Percentiles rank a stretch among this genome's conserved stretches.
These are phyloP conservation scores for Talaromyces albobiverticillius DNA, from an alignment of 2,329 filamentous ascomycete species.

Conservation along the genomic window DNA sequence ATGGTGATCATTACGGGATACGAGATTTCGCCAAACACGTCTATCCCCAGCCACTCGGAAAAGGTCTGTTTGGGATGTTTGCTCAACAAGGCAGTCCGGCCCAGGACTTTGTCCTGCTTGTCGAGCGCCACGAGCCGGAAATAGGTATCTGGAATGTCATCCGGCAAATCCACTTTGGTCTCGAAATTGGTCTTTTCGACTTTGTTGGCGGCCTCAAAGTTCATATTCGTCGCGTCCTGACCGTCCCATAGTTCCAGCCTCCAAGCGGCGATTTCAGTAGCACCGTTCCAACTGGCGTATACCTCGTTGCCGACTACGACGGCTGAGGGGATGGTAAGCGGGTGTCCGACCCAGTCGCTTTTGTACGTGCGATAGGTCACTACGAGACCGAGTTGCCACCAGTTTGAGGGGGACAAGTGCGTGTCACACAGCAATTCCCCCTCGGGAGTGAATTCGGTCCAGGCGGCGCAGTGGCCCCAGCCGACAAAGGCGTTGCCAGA, in stretches of 20 bases:
- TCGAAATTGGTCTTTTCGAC: slow-evolving; percentile 30
- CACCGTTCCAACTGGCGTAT: slow-evolving; percentile 48
- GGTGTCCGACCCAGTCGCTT: slow-evolving; percentile 52
- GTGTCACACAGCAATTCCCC: slow-evolving; percentile 54
- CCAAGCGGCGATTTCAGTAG: slow-evolving; percentile 38
- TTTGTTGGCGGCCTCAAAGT: slow-evolving; percentile 18
- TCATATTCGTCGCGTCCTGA: slow-evolving; percentile 9
- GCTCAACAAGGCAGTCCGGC: not conserved
- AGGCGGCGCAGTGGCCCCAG: slow-evolving; percentile 51
- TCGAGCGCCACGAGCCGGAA: slow-evolving; percentile 23
- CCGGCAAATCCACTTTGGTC: slow-evolving; percentile 24
- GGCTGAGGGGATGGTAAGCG: slow-evolving; percentile 31
- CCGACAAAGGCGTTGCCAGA: slow-evolving; percentile 48
- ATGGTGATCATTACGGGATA: not conserved
- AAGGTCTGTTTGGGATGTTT: no score
- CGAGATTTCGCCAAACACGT: not conserved
- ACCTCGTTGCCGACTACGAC: slow-evolving; percentile 27
- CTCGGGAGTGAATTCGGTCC: slow-evolving; percentile 49
- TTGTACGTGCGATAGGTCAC: slow-evolving; percentile 57
- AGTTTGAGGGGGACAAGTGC: slow-evolving; percentile 42
- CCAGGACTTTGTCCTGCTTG: not conserved
- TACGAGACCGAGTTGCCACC: slow-evolving; percentile 34
- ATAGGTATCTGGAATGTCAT: slow-evolving; percentile 1
- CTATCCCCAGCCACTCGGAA: not conserved
- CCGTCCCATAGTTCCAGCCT: slow-evolving; percentile 23